Conservation (phyloP, 2,329 filamentous ascomycete species). For the Paecilomyces niveus region DNA sequence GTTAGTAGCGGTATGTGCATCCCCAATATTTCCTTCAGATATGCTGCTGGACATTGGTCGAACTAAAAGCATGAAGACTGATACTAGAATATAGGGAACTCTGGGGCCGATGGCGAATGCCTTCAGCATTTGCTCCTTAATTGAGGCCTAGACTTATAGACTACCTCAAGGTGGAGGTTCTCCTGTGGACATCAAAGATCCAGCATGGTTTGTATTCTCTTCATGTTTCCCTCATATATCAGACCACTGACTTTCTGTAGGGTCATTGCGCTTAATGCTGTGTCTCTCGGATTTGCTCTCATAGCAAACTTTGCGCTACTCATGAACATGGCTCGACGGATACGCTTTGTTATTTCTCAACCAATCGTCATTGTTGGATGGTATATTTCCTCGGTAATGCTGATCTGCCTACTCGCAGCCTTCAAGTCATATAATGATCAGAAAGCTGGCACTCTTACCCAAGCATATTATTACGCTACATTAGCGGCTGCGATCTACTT, state of each 20-base stretch:
- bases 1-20: slow-evolving; percentile 41
- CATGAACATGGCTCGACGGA: slow-evolving; percentile 52
- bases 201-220: slow-evolving; percentile 38
- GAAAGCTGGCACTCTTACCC: slow-evolving; percentile 41
- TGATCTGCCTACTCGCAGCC: slow-evolving; percentile 40
- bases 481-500: slow-evolving; percentile 53
- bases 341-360: slow-evolving; percentile 50
- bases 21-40: not conserved
- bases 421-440: slow-evolving; percentile 7
- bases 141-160: slow-evolving; percentile 49
- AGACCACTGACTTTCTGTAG: slow-evolving; percentile 16
- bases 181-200: slow-evolving; percentile 44
- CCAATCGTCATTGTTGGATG: slow-evolving; percentile 56
- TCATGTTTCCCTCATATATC: slow-evolving; percentile 1
- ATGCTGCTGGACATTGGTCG: not conserved
- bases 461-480: slow-evolving; percentile 55
- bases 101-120: slow-evolving; percentile 51
- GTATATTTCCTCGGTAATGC: slow-evolving; percentile 46
- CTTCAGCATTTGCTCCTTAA: slow-evolving; percentile 50
- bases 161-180: slow-evolving; percentile 40
- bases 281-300: slow-evolving; percentile 49
- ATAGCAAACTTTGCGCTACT: slow-evolving; percentile 49
- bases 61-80: not conserved
- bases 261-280: slow-evolving; percentile 48
- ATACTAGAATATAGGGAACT: slow-evolving; percentile 27